These are phyloP conservation scores for Bidens hawaiensis DNA, from an alignment of 140 eudicot genomes.

Conservation along the genomic window DNA sequence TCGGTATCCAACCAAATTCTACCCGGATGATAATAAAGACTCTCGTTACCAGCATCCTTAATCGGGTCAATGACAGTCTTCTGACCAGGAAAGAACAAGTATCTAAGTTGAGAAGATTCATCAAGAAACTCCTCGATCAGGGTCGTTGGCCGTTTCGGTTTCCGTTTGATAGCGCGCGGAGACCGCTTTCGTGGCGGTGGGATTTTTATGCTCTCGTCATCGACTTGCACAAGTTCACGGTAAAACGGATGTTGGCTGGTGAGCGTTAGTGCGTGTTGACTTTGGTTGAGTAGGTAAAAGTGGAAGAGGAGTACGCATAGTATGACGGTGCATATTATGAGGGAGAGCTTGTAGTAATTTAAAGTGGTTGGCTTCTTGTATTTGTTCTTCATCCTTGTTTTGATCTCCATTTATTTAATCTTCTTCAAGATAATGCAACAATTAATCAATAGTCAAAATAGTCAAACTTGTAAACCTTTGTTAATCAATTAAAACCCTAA, in stretches of 20 bases:
- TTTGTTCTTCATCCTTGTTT: constrained; percentile 85
- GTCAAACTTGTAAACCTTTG: neutral
- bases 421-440: constrained; percentile 61
- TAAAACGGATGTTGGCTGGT: constrained; percentile 36
- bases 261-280: constrained; percentile 27
- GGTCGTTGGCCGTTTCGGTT: constrained; percentile 59
- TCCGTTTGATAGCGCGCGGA: constrained; percentile 66
- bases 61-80: constrained; percentile 65
- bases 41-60: constrained; percentile 54
- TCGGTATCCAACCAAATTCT: constrained; percentile 97
- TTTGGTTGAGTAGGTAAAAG: constrained; percentile 42
- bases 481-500: constrained; percentile 21
- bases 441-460: neutral
- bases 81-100: constrained; percentile 66
- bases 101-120: constrained; percentile 82
- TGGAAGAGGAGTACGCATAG: constrained; percentile 58
- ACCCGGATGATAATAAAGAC: constrained; percentile 79
- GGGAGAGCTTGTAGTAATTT: constrained; percentile 51
- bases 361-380: constrained; percentile 77
- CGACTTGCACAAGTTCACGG: constrained; percentile 64
- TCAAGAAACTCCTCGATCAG: constrained; percentile 90
- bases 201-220: constrained; percentile 62
- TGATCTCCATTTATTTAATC: constrained; percentile 53
- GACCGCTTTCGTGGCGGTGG: constrained; percentile 76
- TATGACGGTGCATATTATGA: constrained; percentile 48